Conservation (phyloP, 768 basidiomycete genomes). For the Cystobasidium tubakii region DNA sequence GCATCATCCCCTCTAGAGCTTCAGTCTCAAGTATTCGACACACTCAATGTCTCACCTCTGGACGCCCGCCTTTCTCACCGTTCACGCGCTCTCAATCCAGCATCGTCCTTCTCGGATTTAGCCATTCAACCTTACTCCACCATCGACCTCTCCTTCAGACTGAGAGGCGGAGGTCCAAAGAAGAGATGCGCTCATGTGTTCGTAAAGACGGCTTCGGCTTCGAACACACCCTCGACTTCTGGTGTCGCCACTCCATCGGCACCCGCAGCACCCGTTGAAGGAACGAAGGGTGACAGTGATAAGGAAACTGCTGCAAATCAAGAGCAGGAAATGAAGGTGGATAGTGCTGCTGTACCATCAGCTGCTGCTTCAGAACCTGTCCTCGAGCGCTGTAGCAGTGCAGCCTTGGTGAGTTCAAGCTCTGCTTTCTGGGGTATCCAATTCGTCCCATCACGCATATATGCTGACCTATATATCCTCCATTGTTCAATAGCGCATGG, state of each 20-base stretch:
- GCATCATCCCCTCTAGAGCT: slow-evolving; percentile 24
- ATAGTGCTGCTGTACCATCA: not conserved
- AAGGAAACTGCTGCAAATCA: not conserved
- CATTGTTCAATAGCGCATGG: slow-evolving; percentile 14
- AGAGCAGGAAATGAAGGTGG: not conserved
- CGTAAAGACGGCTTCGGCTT: slow-evolving; percentile 21
- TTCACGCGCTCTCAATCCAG: slow-evolving; percentile 1
- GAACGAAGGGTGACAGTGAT: not conserved
- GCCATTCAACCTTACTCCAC: slow-evolving; percentile 17
- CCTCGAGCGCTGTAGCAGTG: slow-evolving; percentile 21
- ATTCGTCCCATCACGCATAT: not conserved
- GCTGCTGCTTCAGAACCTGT: slow-evolving; percentile 17
- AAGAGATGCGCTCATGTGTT: slow-evolving; percentile 34
- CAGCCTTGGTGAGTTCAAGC: slow-evolving; percentile 13
- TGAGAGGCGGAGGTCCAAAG: slow-evolving; percentile 35
- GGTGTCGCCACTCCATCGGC: slow-evolving; percentile 1
- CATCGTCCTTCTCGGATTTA: not conserved
- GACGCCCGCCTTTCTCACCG: slow-evolving; percentile 14
- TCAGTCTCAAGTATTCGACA: slow-evolving; percentile 5
- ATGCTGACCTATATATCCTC: not conserved
- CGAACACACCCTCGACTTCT: slow-evolving; percentile 3
- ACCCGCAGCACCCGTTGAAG: not conserved
- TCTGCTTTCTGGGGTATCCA: not conserved
- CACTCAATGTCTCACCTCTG: not conserved
- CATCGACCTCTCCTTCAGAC: slow-evolving; percentile 19